Evolutionary conservation across 2,329 filamentous ascomycete genomes (phyloP), one percentile per base, ranked within the genome.

Genomic region (Alternaria sp.): DNA sequence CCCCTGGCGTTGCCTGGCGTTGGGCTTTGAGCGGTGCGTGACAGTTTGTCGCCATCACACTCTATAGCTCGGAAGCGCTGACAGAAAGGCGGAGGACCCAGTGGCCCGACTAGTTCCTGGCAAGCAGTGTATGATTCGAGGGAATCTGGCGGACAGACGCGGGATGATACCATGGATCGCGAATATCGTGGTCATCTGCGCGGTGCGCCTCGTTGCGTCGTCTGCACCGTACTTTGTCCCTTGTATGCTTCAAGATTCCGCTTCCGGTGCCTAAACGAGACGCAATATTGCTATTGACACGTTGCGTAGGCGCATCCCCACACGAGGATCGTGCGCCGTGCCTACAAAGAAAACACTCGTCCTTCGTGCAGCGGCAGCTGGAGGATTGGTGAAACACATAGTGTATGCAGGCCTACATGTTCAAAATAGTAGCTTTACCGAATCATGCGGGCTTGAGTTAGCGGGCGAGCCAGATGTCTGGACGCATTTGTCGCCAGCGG

Each of bases 371-470:
- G 43, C 53, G 30, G 53, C 53, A 53, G 36, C 49, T 45, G 40
- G 57, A 13, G 15, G 28, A 32, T 23, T 56, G 23, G 28, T 62
- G 62, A 62, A 55, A 59, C 59, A 26, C 49, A 21, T 25, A 21
- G 46, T 56, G 36, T 45, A 40, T 59, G 56, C 54, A 57, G 65
- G 60, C 67, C 59, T 53, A 56, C 50, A 40, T 61, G 40, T 28
- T 57, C 45, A 44, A 28, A 56, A 51, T 43, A 26, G 58, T 58
- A 46, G 59, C 45, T 55, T 52, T 65, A 45, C 59, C 61, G 57
- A 62, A 61, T 62, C 49, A 69, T 73, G 70, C 68, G 58, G 62
- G 57, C 66, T 64, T 57, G 65, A 50, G 44, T 52, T 63, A 57
- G 32, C 62, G 61, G 62, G 59, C 69, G 67, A 70, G 69, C 66